Evolutionary conservation across 2,329 filamentous ascomycete genomes (phyloP).

Genomic region (Penicillium psychrosexuale): DNA sequence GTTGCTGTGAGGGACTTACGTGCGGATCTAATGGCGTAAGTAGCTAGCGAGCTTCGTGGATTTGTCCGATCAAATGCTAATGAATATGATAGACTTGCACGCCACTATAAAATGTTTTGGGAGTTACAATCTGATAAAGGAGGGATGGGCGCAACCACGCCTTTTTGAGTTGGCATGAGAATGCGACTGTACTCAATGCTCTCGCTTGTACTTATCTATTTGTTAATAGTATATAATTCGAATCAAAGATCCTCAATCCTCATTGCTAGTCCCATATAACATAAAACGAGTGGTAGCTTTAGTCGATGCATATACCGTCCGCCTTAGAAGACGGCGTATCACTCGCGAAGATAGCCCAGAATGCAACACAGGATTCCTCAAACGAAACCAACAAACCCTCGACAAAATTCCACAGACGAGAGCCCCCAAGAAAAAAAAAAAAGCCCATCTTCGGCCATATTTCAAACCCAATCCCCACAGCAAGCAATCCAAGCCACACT

Average conservation of each 20-base stretch:
- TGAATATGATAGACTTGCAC: neutral
- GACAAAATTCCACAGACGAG: neutral
- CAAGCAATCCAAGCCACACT: no score
- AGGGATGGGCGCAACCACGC: neutral
- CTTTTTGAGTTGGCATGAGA: neutral
- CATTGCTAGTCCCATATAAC: neutral
- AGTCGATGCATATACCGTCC: neutral
- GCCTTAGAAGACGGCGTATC: neutral
- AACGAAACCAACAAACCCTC: neutral
- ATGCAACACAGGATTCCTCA: neutral
- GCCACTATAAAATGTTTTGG: neutral
- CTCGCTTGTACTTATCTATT: neutral
- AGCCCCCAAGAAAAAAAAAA: neutral
- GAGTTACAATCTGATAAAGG: neutral
- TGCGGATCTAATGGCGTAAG: constrained; percentile 6
- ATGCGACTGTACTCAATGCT: neutral
- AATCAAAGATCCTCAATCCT: neutral
- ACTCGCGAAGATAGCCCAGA: neutral
- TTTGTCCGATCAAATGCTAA: neutral
- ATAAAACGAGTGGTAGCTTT: neutral
- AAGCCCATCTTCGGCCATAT: neutral
- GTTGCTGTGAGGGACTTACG: constrained; percentile 8
- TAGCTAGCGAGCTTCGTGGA: neutral
- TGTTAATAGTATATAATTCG: constrained; percentile 2
- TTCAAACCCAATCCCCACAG: no score